Conservation (phyloP, 1,139 yeast species). For the Debaryomycetaceae sp. region DNA sequence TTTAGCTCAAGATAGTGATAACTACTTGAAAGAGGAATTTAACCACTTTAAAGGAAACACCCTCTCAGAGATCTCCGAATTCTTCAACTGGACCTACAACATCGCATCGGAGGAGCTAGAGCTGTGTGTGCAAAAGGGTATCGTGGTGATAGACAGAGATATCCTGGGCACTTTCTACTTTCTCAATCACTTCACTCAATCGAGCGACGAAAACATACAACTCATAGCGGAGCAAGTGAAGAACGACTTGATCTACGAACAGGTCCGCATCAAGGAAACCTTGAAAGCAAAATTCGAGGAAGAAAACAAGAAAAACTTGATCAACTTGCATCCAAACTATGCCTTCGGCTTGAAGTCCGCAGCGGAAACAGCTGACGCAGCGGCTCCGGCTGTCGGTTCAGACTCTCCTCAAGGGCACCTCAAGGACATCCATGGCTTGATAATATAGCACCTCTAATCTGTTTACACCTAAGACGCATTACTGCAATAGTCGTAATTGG, state of each 20-base stretch:
- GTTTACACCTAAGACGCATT: too few species aligned
- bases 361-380: background rate
- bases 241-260: conserved; percentile 17
- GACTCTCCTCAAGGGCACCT: conserved; percentile 1
- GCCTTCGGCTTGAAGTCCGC: conserved; percentile 10
- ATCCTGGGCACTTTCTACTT: conserved; percentile 54
- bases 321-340: conserved; percentile 17
- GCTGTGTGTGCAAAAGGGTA: conserved; percentile 54
- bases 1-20: conserved; percentile 18
- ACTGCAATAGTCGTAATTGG: too few species aligned
- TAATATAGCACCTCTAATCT: background rate
- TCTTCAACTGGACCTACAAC: conserved; percentile 60
- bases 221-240: conserved; percentile 10
- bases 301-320: conserved; percentile 13
- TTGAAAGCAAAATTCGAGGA: conserved; percentile 12
- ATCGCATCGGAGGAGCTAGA: conserved; percentile 69
- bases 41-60: conserved; percentile 32
- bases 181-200: conserved; percentile 23
- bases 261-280: conserved; percentile 12
- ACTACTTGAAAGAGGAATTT: conserved; percentile 20
- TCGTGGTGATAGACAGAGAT: conserved; percentile 63
- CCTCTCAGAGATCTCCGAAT: conserved; percentile 34
- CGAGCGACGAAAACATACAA: conserved; percentile 8
- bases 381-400: background rate
- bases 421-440: conserved; percentile 3